Base-by-base conservation (phyloP, 257 asterid genomes). In the Pogostemon cablin region DNA sequence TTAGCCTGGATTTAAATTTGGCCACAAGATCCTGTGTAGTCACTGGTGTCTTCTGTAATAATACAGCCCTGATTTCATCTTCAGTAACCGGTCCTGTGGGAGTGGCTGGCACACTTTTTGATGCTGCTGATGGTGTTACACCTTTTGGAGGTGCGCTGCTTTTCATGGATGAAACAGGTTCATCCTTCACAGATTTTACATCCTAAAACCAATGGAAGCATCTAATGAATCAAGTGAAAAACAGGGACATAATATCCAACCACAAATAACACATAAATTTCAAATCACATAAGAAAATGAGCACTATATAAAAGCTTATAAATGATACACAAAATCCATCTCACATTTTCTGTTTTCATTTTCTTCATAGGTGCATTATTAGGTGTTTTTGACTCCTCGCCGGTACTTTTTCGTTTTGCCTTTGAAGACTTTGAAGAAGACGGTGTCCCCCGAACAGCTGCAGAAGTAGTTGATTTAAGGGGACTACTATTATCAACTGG, bases 11-110 rank as follows among this genome's bases (percentile, higher is more conserved):
- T 82, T 72, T 95, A 81, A 95, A 95, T 76, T 84, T 90, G 75
- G 87, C 88, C 57, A 95, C 97, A 53, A 95, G 98, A 76, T 91
- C 97, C 82, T 89, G 93, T 10, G 98, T 91, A 17, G 98, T 93
- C 65, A 93, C 90, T 47, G 83, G 88, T 48, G 80, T 80, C 75
- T 75, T 86, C 78, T 85, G 95, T 78, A 81, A 38, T 20, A 93
- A 70, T 43, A 93, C 95, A 48, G 87, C 92, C 82, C 90, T 86
- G 56, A 93, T 95, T 81, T 95, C 99, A 0, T 89, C 98, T 82
- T 85, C 98, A 10, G 97, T 82, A 71, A 90, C 97, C 6, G 97
- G 95, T 67, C 95, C 97, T 58, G 92, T 39, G 39, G 92, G 57
- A 6, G 82, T 77, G 17, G 84, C 76, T 15, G 90, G n/a, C 41